Percentiles rank a stretch among this genome's conserved stretches.
phyloP scores from a whole-genome alignment of 2,329 filamentous ascomycete species.

The Neofusicoccum laricinum region DNA sequence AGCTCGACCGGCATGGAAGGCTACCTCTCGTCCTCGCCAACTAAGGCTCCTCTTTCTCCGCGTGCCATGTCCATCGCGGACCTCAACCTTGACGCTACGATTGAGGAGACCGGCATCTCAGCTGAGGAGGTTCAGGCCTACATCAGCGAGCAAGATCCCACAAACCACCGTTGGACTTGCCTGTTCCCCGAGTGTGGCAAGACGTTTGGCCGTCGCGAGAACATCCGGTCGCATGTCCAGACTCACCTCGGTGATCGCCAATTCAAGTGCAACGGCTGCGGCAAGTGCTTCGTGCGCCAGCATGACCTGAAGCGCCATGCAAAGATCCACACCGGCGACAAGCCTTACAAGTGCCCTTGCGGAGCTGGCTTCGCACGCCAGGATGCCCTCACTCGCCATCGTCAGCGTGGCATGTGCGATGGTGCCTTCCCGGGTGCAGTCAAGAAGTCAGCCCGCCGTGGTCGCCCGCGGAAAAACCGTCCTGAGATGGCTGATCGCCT shows the following conservation, averaged over 20 bases:
- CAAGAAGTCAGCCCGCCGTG: conserved; percentile 65
- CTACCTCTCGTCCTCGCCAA: conserved; percentile 18
- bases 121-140: conserved; percentile 65
- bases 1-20: conserved; percentile 24
- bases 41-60: conserved; percentile 30
- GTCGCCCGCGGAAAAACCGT: conserved; percentile 61
- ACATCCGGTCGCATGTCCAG: conserved; percentile 97
- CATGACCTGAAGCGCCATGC: conserved; percentile 96
- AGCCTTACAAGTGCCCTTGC: conserved; percentile 91
- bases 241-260: conserved; percentile 96
- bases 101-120: conserved; percentile 78
- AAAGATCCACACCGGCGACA: conserved; percentile 95
- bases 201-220: conserved; percentile 94
- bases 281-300: conserved; percentile 94
- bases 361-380: conserved; percentile 93
- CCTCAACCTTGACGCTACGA: conserved; percentile 58
- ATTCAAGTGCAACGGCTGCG: conserved; percentile 88
- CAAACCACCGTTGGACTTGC: conserved; percentile 47
- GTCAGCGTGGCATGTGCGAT: conserved; percentile 94
- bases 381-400: conserved; percentile 89
- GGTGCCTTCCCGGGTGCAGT: conserved; percentile 84
- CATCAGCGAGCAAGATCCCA: conserved; percentile 46
- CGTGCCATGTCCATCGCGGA: conserved; percentile 47
- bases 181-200: conserved; percentile 72
- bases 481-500: conserved; percentile 58